Conservation (phyloP, 768 basidiomycete species). For the Tricholoma hemisulphureum region DNA sequence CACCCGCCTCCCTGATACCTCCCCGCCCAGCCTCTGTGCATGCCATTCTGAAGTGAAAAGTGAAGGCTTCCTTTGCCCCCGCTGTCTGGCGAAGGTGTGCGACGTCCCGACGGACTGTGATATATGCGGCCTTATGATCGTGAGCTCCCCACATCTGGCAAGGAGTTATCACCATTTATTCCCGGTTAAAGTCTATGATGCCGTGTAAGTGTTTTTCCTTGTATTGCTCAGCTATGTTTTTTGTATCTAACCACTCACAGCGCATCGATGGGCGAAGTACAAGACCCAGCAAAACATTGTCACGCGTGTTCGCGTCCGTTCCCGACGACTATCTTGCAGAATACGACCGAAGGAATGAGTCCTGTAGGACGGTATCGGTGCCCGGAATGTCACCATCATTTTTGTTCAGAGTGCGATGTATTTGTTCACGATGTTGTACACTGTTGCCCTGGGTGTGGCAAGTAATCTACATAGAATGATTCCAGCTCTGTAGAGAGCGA, state of each 20-base stretch:
- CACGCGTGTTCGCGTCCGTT: slow-evolving; percentile 80
- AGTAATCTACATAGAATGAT: slow-evolving; percentile 26
- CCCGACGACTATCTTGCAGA: slow-evolving; percentile 39
- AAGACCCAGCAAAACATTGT: slow-evolving; percentile 46
- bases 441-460: slow-evolving; percentile 86
- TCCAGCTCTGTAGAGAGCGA: no score
- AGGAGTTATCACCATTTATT: slow-evolving; percentile 95
- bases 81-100: slow-evolving; percentile 91
- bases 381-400: slow-evolving; percentile 80
- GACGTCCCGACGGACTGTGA: slow-evolving; percentile 98
- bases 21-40: slow-evolving; percentile 81
- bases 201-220: slow-evolving; percentile 60
- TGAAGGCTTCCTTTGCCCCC: slow-evolving; percentile 92
- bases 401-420: slow-evolving; percentile 94
- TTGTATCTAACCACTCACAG: slow-evolving; percentile 28
- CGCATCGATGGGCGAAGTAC: slow-evolving; percentile 37
- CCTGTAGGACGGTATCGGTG: slow-evolving; percentile 87
- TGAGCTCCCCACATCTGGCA: slow-evolving; percentile 95
- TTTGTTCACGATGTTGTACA: slow-evolving; percentile 96
- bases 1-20: slow-evolving; percentile 81
- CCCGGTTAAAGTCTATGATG: slow-evolving; percentile 82
- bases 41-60: slow-evolving; percentile 93
- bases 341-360: slow-evolving; percentile 66
- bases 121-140: slow-evolving; percentile 96
- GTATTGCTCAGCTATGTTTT: slow-evolving; percentile 2